Base-by-base conservation (phyloP, 2,329 filamentous ascomycete species). In the Xylaria sp. region DNA sequence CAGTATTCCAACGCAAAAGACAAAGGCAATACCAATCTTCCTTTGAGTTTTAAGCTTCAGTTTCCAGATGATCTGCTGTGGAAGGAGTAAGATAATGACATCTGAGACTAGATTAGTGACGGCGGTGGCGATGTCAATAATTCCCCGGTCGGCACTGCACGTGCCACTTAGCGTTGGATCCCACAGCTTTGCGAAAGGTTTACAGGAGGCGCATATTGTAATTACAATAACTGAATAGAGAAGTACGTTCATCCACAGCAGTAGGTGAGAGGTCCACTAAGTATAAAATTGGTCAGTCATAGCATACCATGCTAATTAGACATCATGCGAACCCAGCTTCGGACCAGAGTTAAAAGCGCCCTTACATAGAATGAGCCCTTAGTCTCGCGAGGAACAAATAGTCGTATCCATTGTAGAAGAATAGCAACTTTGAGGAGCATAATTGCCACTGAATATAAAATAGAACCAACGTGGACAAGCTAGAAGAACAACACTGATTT, bases 61-160 rank as follows among this genome's bases (percentile, higher is more conserved):
- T 10, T 52, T 63, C 71, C 71, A 73, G 25, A 73, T 72, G 2
- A 72, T 54, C 34, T 28, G 20, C 18, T 73, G 71, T 3, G 71
- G 69, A 6, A 73, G 44, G 28, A 71, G 2, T 15, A 71, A 39
- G 23, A 73, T 67, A 37, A 71, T 50, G 9, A 72, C 1, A 58
- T 73, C 69, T 0, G 63, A 61, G 12, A 57, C 34, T 0, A 71
- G 56, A 34, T 71, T 71, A 25, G n/a, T 8, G 28, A 67, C n/a
- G 18, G 63, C 60, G 9, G 59, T 56, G 28, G 56, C 13, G 25
- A 66, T 56, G 41, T 69, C 44, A n/a, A 68, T 62, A 15, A 31
- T 28, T 7, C 63, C 57, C 4, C 55, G 28, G 44, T 41, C 66
- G 7, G 37, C 31, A 50, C 7, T 9, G 46, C 69, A 73, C 1